Percentiles rank a stretch among this genome's conserved stretches.
phyloP scores from a whole-genome alignment of 176 grass and related monocot genomes.

The Metroxylon sagu region DNA sequence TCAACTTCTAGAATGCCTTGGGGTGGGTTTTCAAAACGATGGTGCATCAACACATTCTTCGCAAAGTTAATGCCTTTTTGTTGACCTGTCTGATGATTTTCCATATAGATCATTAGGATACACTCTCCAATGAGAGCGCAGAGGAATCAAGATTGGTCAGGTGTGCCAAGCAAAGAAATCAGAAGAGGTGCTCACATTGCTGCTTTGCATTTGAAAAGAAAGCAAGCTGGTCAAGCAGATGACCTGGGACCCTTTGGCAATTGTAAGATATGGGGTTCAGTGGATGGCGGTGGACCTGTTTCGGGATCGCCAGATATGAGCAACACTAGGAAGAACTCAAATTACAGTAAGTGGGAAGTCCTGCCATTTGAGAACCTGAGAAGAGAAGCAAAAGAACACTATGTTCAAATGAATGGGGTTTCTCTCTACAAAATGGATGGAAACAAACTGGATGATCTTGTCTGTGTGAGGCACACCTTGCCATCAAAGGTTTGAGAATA shows the following conservation, averaged over 20 bases:
- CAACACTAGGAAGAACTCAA: constrained; percentile 49
- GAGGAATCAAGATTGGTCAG: constrained; percentile 76
- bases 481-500: background rate
- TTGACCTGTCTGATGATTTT: constrained; percentile 1
- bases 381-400: constrained; percentile 75
- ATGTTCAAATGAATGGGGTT: constrained; percentile 48
- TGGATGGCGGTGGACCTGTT: constrained; percentile 45
- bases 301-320: constrained; percentile 77
- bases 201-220: constrained; percentile 55
- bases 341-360: constrained; percentile 82
- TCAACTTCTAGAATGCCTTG: constrained; percentile 96
- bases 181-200: constrained; percentile 51
- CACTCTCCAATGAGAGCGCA: constrained; percentile 91
- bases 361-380: constrained; percentile 54
- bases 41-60: background rate
- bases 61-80: background rate
- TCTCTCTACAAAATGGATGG: constrained; percentile 97
- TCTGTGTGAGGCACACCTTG: constrained; percentile 56
- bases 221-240: constrained; percentile 33
- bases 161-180: constrained; percentile 68
- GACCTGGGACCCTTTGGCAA: constrained; percentile 59
- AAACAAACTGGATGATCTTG: constrained; percentile 91
- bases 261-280: constrained; percentile 86
- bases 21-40: constrained; percentile 35
- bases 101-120: constrained; percentile 65